Conservation (phyloP, 352 stramenopile species). For the Plasmopara halstedii region DNA sequence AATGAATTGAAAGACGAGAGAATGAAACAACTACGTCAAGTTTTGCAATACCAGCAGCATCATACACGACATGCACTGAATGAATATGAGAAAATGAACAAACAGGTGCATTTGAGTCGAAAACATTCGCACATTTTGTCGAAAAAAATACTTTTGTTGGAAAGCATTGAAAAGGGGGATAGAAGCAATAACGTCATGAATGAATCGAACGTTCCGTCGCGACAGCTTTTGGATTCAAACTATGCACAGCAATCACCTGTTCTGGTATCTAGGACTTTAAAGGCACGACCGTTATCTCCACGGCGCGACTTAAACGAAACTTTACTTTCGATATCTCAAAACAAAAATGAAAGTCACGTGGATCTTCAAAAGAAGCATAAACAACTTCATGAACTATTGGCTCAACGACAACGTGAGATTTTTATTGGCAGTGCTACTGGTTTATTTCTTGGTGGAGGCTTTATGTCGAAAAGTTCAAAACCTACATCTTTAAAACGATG, state of each 20-base stretch:
- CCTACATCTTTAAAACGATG: constrained; percentile 5
- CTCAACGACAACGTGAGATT: constrained; percentile 12
- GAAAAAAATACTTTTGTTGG: constrained; percentile 11
- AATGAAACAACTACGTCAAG: constrained; percentile 16
- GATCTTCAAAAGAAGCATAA: constrained; percentile 4
- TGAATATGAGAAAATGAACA: constrained; percentile 11
- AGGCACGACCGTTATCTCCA: constrained; percentile 3
- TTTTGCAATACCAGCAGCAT: constrained; percentile 24
- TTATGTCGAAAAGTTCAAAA: constrained; percentile 14
- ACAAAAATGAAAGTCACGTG: background rate
- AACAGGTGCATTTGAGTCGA: constrained; percentile 1
- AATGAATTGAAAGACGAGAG: constrained; percentile 14
- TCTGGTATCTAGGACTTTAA: constrained; percentile 8
- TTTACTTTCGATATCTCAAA: background rate
- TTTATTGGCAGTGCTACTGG: constrained; percentile 15
- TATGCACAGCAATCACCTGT: constrained; percentile 1
- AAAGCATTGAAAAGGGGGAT: constrained; percentile 1
- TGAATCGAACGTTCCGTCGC: background rate
- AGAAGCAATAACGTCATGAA: background rate
- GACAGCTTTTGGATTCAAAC: constrained; percentile 2
- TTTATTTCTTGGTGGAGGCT: constrained; percentile 34
- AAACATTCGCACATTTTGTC: constrained; percentile 5
- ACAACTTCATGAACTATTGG: constrained; percentile 7
- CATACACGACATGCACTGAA: constrained; percentile 13
- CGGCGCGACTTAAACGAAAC: background rate